Conservation (phyloP, 805 yeast species). For the Pichia cephalocereana region DNA sequence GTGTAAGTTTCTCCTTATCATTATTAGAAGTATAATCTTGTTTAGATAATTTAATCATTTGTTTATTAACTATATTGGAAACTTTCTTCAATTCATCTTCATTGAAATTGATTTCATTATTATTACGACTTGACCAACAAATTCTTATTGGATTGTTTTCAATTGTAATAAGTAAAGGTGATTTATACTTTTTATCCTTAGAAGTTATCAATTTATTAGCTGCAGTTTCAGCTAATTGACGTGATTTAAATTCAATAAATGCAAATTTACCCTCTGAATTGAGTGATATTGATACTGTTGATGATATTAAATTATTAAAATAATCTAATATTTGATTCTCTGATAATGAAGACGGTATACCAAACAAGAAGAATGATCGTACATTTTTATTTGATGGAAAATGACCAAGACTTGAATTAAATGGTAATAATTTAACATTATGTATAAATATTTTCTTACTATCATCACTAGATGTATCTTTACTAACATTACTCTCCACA, state of each 20-base stretch:
- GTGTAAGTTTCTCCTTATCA: background rate
- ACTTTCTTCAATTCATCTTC: constrained; percentile 37
- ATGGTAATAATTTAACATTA: constrained; percentile 54
- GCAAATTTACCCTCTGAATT: constrained; percentile 44
- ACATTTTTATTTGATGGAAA: constrained; percentile 32
- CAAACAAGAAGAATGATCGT: constrained; percentile 67
- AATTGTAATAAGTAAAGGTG: constrained; percentile 28
- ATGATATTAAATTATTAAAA: constrained; percentile 28
- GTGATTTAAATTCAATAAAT: constrained; percentile 42
- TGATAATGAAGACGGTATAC: constrained; percentile 57
- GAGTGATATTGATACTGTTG: constrained; percentile 33
- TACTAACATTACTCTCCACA: constrained; percentile 6
- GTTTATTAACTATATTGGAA: constrained; percentile 34
- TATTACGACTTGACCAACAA: constrained; percentile 38
- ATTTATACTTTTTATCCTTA: constrained; percentile 1
- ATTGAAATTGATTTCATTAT: no score
- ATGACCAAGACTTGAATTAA: constrained; percentile 43
- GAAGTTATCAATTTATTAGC: constrained; percentile 16
- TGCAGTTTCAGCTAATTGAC: constrained; percentile 43
- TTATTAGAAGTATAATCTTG: no score
- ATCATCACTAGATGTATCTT: constrained; percentile 29
- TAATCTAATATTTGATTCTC: constrained; percentile 49
- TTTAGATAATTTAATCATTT: constrained; percentile 40
- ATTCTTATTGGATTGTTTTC: constrained; percentile 39
- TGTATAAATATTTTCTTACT: constrained; percentile 28